phyloP scores from a whole-genome alignment of 805 yeast genomes.

The Saccharomycopsis selenospora region DNA sequence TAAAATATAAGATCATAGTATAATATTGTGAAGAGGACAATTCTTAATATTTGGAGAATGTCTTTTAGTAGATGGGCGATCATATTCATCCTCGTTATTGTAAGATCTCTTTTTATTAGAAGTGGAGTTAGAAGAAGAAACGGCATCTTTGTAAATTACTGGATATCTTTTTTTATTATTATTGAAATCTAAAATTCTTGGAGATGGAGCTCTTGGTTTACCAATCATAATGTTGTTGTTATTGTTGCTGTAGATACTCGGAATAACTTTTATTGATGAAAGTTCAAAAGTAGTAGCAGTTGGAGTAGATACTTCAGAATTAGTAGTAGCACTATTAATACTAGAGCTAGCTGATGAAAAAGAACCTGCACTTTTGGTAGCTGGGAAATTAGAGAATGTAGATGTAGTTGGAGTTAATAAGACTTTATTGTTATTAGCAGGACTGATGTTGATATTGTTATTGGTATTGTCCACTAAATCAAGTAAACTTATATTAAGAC shows the following conservation, averaged over 20 bases:
- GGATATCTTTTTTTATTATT: neutral
- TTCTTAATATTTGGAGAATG: slow-evolving; percentile 16
- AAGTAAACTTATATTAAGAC: neutral
- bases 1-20: no score
- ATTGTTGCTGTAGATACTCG: neutral
- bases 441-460: no score
- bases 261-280: neutral
- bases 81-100: neutral
- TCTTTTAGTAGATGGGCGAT: slow-evolving; percentile 8
- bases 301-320: slow-evolving; percentile 11
- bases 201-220: neutral
- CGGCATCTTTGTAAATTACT: neutral
- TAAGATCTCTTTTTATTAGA: slow-evolving; percentile 14
- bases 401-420: neutral
- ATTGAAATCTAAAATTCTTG: slow-evolving; percentile 17
- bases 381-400: neutral
- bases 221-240: neutral
- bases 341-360: neutral
- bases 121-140: slow-evolving; percentile 2
- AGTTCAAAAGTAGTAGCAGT: no score
- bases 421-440: no score
- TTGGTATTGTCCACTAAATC: slow-evolving; percentile 1
- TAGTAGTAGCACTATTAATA: neutral
- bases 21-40: slow-evolving; percentile 12
- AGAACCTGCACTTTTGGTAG: neutral